These are phyloP conservation scores for Globisporangium barbulae DNA, from an alignment of 352 stramenopile genomes.

Conservation along the genomic window DNA sequence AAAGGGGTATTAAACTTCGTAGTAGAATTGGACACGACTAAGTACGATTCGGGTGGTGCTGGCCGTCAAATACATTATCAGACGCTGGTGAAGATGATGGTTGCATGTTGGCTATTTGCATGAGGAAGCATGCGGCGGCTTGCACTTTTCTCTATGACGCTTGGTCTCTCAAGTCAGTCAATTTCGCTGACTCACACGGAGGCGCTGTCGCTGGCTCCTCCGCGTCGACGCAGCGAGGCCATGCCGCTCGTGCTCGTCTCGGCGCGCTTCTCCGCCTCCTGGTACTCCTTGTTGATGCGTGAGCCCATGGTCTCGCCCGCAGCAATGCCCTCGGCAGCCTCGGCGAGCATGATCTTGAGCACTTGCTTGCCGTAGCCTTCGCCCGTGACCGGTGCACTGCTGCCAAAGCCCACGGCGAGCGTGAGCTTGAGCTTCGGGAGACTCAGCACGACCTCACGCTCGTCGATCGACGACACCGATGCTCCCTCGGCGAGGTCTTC, in stretches of 20 bases:
- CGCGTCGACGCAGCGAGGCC: conserved; percentile 48
- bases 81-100: not conserved
- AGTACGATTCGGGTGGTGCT: conserved; percentile 13
- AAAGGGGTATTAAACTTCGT: not conserved
- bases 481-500: conserved; percentile 69
- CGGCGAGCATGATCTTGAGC: conserved; percentile 61
- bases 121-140: not conserved
- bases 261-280: conserved; percentile 38
- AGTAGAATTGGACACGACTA: not conserved
- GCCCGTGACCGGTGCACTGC: conserved; percentile 63
- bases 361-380: conserved; percentile 73
- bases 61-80: not conserved
- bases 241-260: conserved; percentile 18
- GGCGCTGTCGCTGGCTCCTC: not conserved
- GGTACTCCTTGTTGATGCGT: conserved; percentile 65
- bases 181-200: not conserved
- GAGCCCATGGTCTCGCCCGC: conserved; percentile 78
- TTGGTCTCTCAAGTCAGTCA: not conserved
- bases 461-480: conserved; percentile 67
- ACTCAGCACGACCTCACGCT: conserved; percentile 71
- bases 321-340: conserved; percentile 52
- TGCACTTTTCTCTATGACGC: not conserved
- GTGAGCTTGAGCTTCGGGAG: conserved; percentile 84
- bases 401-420: conserved; percentile 78
- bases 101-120: not conserved